Evolutionary conservation across 305 asterid species (phyloP).

Genomic region (Nicotiana rustica): DNA sequence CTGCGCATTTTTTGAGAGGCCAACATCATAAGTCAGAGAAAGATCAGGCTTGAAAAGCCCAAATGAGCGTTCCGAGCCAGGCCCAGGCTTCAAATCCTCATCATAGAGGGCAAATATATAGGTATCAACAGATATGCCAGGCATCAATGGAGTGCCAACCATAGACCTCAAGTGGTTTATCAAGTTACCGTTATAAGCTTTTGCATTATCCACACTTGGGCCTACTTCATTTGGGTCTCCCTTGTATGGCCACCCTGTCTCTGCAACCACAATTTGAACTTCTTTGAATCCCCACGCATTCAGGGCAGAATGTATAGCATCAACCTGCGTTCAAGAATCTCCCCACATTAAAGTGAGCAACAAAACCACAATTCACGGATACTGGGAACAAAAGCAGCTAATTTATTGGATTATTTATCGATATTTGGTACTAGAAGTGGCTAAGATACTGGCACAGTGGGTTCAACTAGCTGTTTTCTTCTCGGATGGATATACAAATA

Average conservation of each 20-base stretch:
- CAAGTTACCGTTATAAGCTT: constrained; percentile 88
- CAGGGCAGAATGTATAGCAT: constrained; percentile 86
- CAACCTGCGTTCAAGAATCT: constrained; percentile 57
- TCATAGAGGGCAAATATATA: constrained; percentile 92
- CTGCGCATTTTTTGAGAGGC: constrained; percentile 72
- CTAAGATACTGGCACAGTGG: neutral
- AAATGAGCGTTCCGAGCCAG: constrained; percentile 79
- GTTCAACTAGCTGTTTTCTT: neutral
- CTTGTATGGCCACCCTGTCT: constrained; percentile 99
- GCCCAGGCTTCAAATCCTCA: constrained; percentile 92
- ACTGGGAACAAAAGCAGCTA: neutral
- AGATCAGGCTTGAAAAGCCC: constrained; percentile 89
- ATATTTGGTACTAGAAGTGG: neutral
- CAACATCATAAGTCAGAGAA: constrained; percentile 64
- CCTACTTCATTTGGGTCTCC: constrained; percentile 92
- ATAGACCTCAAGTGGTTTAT: constrained; percentile 80
- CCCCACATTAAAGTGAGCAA: constrained; percentile 17
- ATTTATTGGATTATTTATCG: neutral
- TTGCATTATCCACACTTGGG: constrained; percentile 75
- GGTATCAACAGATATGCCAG: constrained; percentile 92
- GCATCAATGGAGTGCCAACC: constrained; percentile 97
- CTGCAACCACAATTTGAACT: constrained; percentile 91
- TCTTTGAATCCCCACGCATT: constrained; percentile 79
- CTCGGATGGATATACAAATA: neutral
- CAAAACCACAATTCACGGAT: neutral